phyloP scores from a whole-genome alignment of 768 basidiomycete genomes.

The Rhizopogon rudus region DNA sequence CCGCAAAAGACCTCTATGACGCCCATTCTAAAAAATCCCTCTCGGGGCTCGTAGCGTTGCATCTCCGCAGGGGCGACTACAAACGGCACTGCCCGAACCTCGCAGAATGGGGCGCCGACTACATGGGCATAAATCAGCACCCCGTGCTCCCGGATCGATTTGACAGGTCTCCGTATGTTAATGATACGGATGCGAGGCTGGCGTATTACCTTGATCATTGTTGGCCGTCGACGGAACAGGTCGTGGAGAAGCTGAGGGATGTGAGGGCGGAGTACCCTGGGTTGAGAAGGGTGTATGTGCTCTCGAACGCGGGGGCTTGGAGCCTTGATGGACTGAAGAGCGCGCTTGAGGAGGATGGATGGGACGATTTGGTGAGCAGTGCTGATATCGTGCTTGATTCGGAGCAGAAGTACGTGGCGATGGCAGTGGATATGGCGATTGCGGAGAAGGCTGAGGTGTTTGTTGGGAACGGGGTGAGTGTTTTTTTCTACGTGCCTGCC shows the following conservation, averaged over 20 bases:
- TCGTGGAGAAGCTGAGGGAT: constrained; percentile 33
- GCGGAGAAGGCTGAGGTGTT: constrained; percentile 55
- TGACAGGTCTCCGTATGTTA: constrained; percentile 17
- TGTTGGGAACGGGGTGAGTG: constrained; percentile 55
- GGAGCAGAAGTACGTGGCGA: constrained; percentile 42
- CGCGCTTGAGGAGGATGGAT: constrained; percentile 41
- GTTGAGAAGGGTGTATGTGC: constrained; percentile 36
- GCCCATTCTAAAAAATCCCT: constrained; percentile 22
- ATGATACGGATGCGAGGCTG: constrained; percentile 8
- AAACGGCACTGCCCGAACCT: constrained; percentile 49
- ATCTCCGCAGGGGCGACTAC: constrained; percentile 55
- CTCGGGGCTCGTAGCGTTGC: constrained; percentile 46
- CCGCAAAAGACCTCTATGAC: constrained; percentile 17
- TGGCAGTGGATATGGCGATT: constrained; percentile 58
- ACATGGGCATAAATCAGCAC: constrained; percentile 48
- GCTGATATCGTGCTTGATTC: constrained; percentile 36
- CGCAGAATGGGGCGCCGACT: constrained; percentile 36
- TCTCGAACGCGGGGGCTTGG: constrained; percentile 48
- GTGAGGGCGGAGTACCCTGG: constrained; percentile 29
- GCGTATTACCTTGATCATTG: constrained; percentile 40
- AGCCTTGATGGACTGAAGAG: constrained; percentile 34
- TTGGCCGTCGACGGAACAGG: constrained; percentile 35
- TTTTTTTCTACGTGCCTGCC: background rate
- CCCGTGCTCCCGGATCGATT: constrained; percentile 39
- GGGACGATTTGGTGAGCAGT: constrained; percentile 42